Evolutionary conservation across 2,329 filamentous ascomycete genomes (phyloP).

Genomic region (Fusarium heterosporum): DNA sequence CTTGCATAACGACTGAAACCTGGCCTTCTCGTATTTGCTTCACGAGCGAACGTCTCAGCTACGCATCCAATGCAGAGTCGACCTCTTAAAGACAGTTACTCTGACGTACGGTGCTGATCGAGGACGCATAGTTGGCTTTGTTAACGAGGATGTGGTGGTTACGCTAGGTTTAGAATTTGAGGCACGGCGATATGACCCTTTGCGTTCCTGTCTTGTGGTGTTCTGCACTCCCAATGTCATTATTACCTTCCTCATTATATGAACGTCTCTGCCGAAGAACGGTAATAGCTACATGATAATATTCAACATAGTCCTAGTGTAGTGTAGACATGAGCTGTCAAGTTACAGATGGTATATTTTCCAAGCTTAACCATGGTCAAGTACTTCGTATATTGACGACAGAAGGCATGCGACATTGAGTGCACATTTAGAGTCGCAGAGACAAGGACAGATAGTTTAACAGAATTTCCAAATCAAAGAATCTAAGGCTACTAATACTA

Average conservation of each 20-base stretch:
- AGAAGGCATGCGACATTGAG: neutral
- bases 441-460: neutral
- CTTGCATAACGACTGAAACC: slow-evolving; percentile 10
- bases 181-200: slow-evolving; percentile 9
- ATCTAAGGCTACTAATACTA: slow-evolving; percentile 33
- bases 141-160: slow-evolving; percentile 3
- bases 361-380: neutral
- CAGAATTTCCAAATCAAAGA: slow-evolving; percentile 15
- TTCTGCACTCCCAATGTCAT: neutral
- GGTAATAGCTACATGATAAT: neutral
- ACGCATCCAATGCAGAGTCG: slow-evolving; percentile 19
- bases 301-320: neutral
- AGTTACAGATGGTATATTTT: neutral
- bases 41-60: slow-evolving; percentile 7
- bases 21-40: slow-evolving; percentile 4
- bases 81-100: slow-evolving; percentile 21
- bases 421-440: neutral
- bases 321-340: neutral
- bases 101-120: neutral
- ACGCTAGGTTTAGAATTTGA: slow-evolving; percentile 27
- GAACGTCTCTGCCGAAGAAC: neutral
- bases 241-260: neutral
- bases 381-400: neutral
- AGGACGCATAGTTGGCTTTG: slow-evolving; percentile 2
- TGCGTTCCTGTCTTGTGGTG: slow-evolving; percentile 1